Conservation (phyloP, 2,329 filamentous ascomycete genomes). For the Daldinia sp. region DNA sequence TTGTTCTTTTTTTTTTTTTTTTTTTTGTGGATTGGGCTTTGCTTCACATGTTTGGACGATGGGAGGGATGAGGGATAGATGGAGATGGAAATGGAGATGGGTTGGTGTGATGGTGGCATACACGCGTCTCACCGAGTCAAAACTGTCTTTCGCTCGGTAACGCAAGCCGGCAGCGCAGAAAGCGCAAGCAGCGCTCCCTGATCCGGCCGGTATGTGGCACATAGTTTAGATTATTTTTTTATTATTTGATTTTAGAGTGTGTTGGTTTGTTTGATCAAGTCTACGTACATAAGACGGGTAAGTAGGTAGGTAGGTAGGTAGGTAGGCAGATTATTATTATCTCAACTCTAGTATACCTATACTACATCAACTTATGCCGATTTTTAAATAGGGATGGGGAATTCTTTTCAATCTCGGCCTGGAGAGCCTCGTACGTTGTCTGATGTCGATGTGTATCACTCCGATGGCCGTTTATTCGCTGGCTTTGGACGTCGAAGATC, state of each 20-base stretch:
- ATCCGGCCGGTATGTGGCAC: background rate
- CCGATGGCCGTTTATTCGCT: background rate
- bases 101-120: constrained; percentile 1
- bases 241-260: too few relatives aligned
- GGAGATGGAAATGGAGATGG: background rate
- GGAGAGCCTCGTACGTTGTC: background rate
- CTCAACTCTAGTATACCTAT: background rate
- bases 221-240: too few relatives aligned
- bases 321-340: background rate
- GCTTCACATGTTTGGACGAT: background rate
- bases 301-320: background rate
- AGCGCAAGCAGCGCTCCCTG: background rate
- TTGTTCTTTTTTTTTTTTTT: too few relatives aligned
- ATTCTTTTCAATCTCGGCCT: background rate
- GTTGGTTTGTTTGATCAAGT: too few relatives aligned
- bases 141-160: background rate
- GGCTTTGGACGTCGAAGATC: background rate
- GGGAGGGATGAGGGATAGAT: background rate
- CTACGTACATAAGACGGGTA: too few relatives aligned
- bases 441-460: background rate
- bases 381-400: background rate
- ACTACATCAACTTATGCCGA: background rate
- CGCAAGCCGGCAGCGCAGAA: background rate
- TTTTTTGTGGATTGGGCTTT: background rate
- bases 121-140: constrained; percentile 14